Conservation (phyloP, 2,329 filamentous ascomycete species). For the Cordyceps pruinosa region DNA sequence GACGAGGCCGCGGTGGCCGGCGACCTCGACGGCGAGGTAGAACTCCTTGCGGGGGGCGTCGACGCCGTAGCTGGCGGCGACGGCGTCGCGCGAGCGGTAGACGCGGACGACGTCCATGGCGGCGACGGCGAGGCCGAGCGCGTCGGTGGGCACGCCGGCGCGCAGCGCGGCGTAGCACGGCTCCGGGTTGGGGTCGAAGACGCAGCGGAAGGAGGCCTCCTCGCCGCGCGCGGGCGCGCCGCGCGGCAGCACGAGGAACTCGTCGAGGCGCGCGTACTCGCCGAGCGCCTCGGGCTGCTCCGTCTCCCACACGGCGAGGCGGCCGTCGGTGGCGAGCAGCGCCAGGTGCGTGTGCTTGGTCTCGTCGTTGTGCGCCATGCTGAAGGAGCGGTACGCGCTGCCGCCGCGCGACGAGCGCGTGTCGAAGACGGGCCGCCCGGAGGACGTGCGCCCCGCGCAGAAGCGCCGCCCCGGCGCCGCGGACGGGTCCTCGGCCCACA, state of each 20-base stretch:
- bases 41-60: conserved; percentile 64
- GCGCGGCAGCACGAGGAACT: conserved; percentile 61
- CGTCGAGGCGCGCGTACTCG: conserved; percentile 68
- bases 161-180: conserved; percentile 70
- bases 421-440: conserved; percentile 47
- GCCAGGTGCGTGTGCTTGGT: conserved; percentile 77
- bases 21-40: conserved; percentile 73
- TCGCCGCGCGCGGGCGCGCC: conserved; percentile 72
- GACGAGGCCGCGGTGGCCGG: conserved; percentile 68
- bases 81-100: conserved; percentile 65
- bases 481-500: conserved; percentile 87
- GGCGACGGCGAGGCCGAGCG: conserved; percentile 75
- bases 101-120: conserved; percentile 78
- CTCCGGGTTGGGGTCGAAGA: conserved; percentile 82
- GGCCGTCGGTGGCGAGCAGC: conserved; percentile 74
- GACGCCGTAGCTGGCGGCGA: conserved; percentile 44
- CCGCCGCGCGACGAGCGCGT: conserved; percentile 44
- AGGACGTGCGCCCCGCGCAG: conserved; percentile 49
- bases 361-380: conserved; percentile 75
- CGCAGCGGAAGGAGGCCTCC: conserved; percentile 78
- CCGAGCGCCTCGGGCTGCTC: conserved; percentile 74
- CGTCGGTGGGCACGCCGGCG: conserved; percentile 74
- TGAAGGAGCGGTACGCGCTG: conserved; percentile 68
- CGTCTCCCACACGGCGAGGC: conserved; percentile 75
- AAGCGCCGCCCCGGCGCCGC: conserved; percentile 77